Evolutionary conservation across 371 early-diverging fungal species (phyloP).

Genomic region (Apophysomyces elegans): DNA sequence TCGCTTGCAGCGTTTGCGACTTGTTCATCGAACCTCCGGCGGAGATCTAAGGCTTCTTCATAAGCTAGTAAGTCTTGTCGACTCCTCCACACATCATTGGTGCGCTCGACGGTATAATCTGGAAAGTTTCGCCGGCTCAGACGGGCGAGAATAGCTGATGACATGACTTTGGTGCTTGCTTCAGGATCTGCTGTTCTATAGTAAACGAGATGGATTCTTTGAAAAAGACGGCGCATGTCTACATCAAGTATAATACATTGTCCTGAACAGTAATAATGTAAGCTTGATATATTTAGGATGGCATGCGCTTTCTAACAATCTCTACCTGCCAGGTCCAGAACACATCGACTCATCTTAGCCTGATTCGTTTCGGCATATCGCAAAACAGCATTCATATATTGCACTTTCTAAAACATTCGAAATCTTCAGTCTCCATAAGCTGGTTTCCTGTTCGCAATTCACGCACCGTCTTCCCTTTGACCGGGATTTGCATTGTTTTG

Average conservation of each 20-base stretch:
- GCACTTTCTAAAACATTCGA: not conserved
- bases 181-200: constrained; percentile 43
- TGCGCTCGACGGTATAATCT: constrained; percentile 51
- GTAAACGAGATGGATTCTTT: constrained; percentile 57
- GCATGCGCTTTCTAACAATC: not conserved
- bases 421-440: not conserved
- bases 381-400: constrained; percentile 5
- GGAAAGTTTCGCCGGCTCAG: constrained; percentile 65
- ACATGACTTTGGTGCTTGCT: constrained; percentile 41
- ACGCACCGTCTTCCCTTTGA: not conserved
- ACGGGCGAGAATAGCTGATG: constrained; percentile 58
- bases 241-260: constrained; percentile 45
- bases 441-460: not conserved
- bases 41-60: constrained; percentile 51
- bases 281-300: no score
- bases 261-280: constrained; percentile 21
- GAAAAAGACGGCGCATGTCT: constrained; percentile 34
- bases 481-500: not conserved
- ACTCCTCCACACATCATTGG: constrained; percentile 54
- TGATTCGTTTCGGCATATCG: constrained; percentile 20
- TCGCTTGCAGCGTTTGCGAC: constrained; percentile 28
- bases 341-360: constrained; percentile 6
- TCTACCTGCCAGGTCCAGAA: not conserved
- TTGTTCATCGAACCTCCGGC: constrained; percentile 36
- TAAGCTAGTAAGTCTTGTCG: constrained; percentile 60